Percentiles rank a stretch among this genome's conserved stretches.
Conservation (phyloP, 345 rosid genomes). For the Noccaea caerulescens region DNA sequence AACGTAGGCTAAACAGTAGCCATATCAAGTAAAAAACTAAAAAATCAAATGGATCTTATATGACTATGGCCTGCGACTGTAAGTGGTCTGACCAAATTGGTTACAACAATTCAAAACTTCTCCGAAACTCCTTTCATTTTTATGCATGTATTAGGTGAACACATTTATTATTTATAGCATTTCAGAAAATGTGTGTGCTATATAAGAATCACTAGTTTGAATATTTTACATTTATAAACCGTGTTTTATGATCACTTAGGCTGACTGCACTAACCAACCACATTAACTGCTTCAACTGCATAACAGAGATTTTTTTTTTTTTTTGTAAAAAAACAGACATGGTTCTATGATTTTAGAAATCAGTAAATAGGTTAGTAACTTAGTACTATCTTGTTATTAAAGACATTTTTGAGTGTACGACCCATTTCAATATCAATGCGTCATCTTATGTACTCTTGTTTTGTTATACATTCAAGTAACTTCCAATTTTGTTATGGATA, state of each 20-base stretch:
- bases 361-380: not conserved
- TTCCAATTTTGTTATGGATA: slow-evolving; percentile 14
- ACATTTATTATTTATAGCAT: slow-evolving; percentile 2
- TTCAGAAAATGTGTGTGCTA: not conserved
- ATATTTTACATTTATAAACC: not conserved
- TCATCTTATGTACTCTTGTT: slow-evolving; percentile 16
- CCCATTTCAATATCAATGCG: slow-evolving; percentile 11
- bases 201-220: slow-evolving; percentile 8
- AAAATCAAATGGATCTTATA: slow-evolving; percentile 11
- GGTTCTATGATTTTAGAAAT: not conserved
- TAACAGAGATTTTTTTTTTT: not conserved
- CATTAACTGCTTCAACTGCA: not conserved
- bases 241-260: not conserved
- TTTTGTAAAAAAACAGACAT: not conserved
- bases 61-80: slow-evolving; percentile 25
- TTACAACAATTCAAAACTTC: slow-evolving; percentile 26
- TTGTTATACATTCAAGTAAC: slow-evolving; percentile 21
- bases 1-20: slow-evolving; percentile 22
- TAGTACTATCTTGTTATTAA: not conserved
- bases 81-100: slow-evolving; percentile 30
- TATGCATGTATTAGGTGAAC: slow-evolving; percentile 27
- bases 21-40: slow-evolving; percentile 38
- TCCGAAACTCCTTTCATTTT: not conserved
- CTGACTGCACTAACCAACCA: not conserved
- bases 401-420: slow-evolving; percentile 26